Conservation (phyloP, 2,329 filamentous ascomycete genomes). For the Fusarium guadeloupense region DNA sequence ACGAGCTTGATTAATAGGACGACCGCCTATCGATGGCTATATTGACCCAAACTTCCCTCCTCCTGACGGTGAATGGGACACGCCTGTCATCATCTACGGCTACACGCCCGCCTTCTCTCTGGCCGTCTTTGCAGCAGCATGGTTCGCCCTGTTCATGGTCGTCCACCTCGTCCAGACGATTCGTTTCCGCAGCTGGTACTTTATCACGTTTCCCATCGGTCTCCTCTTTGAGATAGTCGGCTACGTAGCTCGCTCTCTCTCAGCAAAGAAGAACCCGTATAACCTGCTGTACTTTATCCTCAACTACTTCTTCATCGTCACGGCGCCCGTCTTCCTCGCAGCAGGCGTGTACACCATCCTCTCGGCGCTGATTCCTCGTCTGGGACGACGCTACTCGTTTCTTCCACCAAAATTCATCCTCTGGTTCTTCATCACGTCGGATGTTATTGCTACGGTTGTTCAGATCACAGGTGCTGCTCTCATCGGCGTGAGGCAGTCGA, state of each 20-base stretch:
- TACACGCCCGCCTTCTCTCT: conserved; percentile 59
- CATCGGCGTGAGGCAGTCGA: conserved; percentile 60
- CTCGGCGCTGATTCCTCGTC: conserved; percentile 57
- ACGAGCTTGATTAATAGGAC: conserved; percentile 4
- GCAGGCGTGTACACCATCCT: conserved; percentile 66
- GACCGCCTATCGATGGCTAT: conserved; percentile 47
- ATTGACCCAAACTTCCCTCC: conserved; percentile 63
- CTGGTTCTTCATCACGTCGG: conserved; percentile 63
- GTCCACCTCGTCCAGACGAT: conserved; percentile 51
- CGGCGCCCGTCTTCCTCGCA: conserved; percentile 66
- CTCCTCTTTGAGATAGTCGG: conserved; percentile 60
- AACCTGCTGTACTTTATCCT: conserved; percentile 64
- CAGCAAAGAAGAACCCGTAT: conserved; percentile 61
- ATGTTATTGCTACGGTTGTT: conserved; percentile 62
- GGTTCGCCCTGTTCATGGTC: conserved; percentile 54
- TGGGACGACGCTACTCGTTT: conserved; percentile 55
- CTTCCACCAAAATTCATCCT: conserved; percentile 59
- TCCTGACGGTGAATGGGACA: conserved; percentile 56
- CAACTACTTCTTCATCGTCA: conserved; percentile 70
- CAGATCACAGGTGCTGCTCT: conserved; percentile 64
- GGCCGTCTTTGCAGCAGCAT: conserved; percentile 53
- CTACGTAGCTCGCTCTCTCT: conserved; percentile 59
- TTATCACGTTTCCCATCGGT: conserved; percentile 55
- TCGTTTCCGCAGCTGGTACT: conserved; percentile 56
- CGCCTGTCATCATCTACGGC: conserved; percentile 60